phyloP scores from a whole-genome alignment of 306 rosid genomes.

The Herpetospermum pedunculosum region DNA sequence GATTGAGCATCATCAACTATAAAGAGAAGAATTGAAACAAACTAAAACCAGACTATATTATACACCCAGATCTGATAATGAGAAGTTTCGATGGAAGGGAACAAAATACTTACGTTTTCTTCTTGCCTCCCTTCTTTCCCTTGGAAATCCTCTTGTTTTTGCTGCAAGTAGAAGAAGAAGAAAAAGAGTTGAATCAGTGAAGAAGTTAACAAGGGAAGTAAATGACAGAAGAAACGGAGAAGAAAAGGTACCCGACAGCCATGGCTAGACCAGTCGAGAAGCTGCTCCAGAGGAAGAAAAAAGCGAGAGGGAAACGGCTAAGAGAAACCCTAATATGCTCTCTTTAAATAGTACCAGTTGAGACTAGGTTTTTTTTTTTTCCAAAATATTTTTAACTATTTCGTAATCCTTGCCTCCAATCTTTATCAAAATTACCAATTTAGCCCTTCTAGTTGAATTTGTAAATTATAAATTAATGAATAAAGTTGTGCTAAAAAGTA shows the following conservation, averaged over 20 bases:
- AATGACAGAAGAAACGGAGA: background rate
- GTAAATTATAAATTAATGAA: too few relatives aligned
- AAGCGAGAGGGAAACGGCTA: background rate
- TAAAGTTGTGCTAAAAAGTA: too few relatives aligned
- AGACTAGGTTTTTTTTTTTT: background rate
- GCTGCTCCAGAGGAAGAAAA: slow-evolving; percentile 2
- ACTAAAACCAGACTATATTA: background rate
- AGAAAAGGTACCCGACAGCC: slow-evolving; percentile 8
- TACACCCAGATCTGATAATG: background rate
- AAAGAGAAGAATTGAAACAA: background rate
- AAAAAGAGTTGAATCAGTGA: background rate
- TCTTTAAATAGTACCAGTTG: background rate
- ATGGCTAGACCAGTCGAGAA: background rate
- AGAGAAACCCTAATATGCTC: slow-evolving; percentile 3
- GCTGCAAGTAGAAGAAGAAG: slow-evolving; percentile 19
- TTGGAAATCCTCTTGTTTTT: slow-evolving; percentile 94
- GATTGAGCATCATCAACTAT: background rate
- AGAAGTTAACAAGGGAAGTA: background rate
- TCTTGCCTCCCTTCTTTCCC: slow-evolving; percentile 97
- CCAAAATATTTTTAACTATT: too few relatives aligned
- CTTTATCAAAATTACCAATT: too few relatives aligned
- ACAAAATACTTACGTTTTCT: slow-evolving; percentile 59
- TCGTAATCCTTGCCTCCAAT: too few relatives aligned
- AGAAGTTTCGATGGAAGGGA: background rate
- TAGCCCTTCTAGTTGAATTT: too few relatives aligned